A percentile compares a stretch with the other conserved stretches of the same genome.
phyloP scores from a whole-genome alignment of 1,284 basidiomycete species.

The Entoloma clypeatum region DNA sequence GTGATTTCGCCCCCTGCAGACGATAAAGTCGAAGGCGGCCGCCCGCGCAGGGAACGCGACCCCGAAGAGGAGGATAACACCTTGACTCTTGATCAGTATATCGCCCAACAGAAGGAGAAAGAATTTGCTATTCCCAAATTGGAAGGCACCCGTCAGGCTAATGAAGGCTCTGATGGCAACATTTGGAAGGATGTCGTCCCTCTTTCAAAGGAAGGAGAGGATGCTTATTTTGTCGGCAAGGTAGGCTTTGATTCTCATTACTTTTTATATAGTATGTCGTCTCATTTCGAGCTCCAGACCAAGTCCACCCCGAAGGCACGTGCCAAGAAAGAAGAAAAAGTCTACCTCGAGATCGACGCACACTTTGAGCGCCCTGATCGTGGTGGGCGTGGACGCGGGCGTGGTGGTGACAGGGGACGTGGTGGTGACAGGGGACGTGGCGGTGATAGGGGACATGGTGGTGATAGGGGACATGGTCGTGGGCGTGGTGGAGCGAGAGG shows the following conservation, averaged over 20 bases:
- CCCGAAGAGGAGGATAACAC: slow-evolving; percentile 92
- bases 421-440: slow-evolving; percentile 32
- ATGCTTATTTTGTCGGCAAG: slow-evolving; percentile 74
- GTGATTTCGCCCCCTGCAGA: slow-evolving; percentile 31
- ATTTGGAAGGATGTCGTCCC: slow-evolving; percentile 63
- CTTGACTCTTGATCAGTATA: slow-evolving; percentile 81
- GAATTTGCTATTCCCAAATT: slow-evolving; percentile 62
- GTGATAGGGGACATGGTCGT: slow-evolving; percentile 27
- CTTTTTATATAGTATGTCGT: slow-evolving; percentile 6
- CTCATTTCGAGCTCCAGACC: slow-evolving; percentile 35
- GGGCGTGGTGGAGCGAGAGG: slow-evolving; percentile 42
- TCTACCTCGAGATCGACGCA: slow-evolving; percentile 74
- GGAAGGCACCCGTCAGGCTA: slow-evolving; percentile 62
- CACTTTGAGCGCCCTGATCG: slow-evolving; percentile 71
- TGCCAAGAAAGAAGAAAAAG: slow-evolving; percentile 74
- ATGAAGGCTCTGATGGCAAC: slow-evolving; percentile 57
- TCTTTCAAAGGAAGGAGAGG: slow-evolving; percentile 58
- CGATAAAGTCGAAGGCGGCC: slow-evolving; percentile 42
- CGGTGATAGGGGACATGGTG: slow-evolving; percentile 29
- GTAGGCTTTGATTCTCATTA: slow-evolving; percentile 32
- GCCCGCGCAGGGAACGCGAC: slow-evolving; percentile 50
- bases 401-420: slow-evolving; percentile 40
- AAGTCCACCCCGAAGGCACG: slow-evolving; percentile 60
- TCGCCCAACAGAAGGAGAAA: slow-evolving; percentile 67
- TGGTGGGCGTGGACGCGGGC: slow-evolving; percentile 50